These are phyloP conservation scores for Daldinia bambusicola DNA, from an alignment of 495 filamentous ascomycete species.

Conservation along the genomic window DNA sequence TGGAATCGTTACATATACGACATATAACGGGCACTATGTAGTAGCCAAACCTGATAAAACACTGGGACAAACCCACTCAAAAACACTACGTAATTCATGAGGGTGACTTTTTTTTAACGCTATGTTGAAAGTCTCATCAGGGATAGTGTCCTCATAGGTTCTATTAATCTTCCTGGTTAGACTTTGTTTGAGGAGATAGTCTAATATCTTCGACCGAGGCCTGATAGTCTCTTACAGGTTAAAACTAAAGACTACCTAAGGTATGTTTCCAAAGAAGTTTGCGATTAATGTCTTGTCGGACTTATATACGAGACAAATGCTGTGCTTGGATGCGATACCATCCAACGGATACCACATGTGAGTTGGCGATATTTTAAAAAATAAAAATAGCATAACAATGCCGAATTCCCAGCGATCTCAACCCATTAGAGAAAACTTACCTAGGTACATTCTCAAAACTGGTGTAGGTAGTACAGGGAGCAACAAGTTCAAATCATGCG, in stretches of 20 bases:
- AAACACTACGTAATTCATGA: conserved; percentile 19
- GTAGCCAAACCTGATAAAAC: conserved; percentile 27
- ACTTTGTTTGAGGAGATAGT: not conserved
- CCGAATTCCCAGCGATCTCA: too few relatives aligned
- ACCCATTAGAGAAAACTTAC: not conserved
- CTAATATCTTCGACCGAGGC: not conserved
- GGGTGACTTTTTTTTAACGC: conserved; percentile 27
- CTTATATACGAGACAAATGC: conserved; percentile 1
- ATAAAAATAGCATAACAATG: too few relatives aligned
- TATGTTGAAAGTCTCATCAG: conserved; percentile 19
- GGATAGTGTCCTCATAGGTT: conserved; percentile 14
- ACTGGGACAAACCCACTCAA: conserved; percentile 22
- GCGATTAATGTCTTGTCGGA: not conserved
- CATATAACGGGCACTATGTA: conserved; percentile 2
- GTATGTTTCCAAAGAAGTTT: not conserved
- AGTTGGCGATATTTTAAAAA: too few relatives aligned
- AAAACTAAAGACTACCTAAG: too few relatives aligned
- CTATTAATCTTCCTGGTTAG: conserved; percentile 8
- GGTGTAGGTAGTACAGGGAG: not conserved
- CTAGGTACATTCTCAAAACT: not conserved
- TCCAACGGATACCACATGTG: not conserved
- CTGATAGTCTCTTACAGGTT: not conserved
- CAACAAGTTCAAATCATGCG: not conserved
- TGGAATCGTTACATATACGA: not conserved
- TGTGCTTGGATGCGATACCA: not conserved